phyloP scores from a whole-genome alignment of 2,329 filamentous ascomycete genomes.

The Cladosporium halotolerans region DNA sequence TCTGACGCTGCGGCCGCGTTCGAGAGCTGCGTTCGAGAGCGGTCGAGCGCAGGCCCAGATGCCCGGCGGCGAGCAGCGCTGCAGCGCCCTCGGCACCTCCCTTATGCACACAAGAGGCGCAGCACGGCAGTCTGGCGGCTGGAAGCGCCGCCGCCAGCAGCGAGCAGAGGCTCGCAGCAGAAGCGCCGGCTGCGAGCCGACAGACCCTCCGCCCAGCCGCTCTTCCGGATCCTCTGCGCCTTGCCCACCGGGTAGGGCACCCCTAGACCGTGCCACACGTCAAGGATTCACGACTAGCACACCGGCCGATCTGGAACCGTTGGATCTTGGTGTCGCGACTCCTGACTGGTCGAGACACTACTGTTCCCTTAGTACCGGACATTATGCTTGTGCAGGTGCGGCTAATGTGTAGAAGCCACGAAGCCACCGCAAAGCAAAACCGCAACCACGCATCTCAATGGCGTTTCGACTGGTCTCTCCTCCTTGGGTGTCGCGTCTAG shows the following conservation, averaged over 20 bases:
- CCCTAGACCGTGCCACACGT: slow-evolving; percentile 6
- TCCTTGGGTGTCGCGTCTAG: too few relatives aligned
- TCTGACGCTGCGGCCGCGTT: too few relatives aligned
- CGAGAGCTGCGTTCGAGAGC: too few relatives aligned
- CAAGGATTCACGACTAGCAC: slow-evolving; percentile 1
- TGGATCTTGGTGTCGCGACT: neutral
- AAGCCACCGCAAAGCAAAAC: too few relatives aligned
- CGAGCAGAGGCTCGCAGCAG: neutral
- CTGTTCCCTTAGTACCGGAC: neutral
- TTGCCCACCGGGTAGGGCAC: slow-evolving; percentile 10
- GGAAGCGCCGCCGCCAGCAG: neutral
- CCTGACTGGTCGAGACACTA: slow-evolving; percentile 4
- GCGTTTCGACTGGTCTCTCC: too few relatives aligned
- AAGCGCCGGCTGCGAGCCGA: slow-evolving; percentile 12
- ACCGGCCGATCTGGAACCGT: slow-evolving; percentile 8
- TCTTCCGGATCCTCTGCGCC: slow-evolving; percentile 6
- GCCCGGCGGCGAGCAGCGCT: neutral
- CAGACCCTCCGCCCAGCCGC: neutral
- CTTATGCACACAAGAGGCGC: neutral
- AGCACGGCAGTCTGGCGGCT: slow-evolving; percentile 6
- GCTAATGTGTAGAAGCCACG: neutral
- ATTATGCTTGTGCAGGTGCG: neutral
- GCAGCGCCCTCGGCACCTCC: neutral
- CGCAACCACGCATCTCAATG: too few relatives aligned
- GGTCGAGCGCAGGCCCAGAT: neutral